Evolutionary conservation across 1,284 basidiomycete species (phyloP).

Genomic region (Boletellus sp.): DNA sequence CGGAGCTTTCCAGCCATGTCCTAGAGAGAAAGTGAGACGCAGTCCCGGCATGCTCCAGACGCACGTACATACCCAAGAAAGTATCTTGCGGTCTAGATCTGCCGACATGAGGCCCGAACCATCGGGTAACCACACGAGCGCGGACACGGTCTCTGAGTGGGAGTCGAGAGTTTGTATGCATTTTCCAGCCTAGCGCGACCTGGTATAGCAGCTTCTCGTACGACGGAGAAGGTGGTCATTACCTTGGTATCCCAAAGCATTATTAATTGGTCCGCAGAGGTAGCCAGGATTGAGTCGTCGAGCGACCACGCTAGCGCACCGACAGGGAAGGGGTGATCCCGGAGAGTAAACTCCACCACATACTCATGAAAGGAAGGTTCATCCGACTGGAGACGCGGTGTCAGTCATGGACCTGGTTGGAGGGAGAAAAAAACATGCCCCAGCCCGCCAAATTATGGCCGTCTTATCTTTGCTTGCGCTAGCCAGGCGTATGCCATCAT

Average conservation of each 20-base stretch:
- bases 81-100: conserved; percentile 84
- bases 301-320: conserved; percentile 87
- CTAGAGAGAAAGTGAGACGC: conserved; percentile 39
- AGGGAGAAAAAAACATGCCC: conserved; percentile 47
- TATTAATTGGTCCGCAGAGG: conserved; percentile 75
- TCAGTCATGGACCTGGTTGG: conserved; percentile 9
- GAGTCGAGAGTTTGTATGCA: conserved; percentile 62
- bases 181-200: conserved; percentile 56
- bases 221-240: conserved; percentile 12
- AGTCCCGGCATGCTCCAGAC: conserved; percentile 5
- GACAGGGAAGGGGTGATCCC: conserved; percentile 76
- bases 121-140: conserved; percentile 86
- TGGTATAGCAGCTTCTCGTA: not conserved
- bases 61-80: conserved; percentile 72
- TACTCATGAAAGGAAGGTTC: conserved; percentile 56
- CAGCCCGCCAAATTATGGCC: conserved; percentile 87
- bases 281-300: conserved; percentile 80
- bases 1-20: conserved; percentile 69
- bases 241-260: conserved; percentile 88
- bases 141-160: conserved; percentile 84
- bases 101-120: conserved; percentile 88
- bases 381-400: conserved; percentile 38
- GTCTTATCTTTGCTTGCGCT: conserved; percentile 85
- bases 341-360: conserved; percentile 54
- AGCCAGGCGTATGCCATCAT: conserved; percentile 81